A percentile compares a stretch with the other conserved stretches of the same genome.
Evolutionary conservation across 768 basidiomycete species (phyloP).

Genomic region (Lactifluus hygrophoroides): DNA sequence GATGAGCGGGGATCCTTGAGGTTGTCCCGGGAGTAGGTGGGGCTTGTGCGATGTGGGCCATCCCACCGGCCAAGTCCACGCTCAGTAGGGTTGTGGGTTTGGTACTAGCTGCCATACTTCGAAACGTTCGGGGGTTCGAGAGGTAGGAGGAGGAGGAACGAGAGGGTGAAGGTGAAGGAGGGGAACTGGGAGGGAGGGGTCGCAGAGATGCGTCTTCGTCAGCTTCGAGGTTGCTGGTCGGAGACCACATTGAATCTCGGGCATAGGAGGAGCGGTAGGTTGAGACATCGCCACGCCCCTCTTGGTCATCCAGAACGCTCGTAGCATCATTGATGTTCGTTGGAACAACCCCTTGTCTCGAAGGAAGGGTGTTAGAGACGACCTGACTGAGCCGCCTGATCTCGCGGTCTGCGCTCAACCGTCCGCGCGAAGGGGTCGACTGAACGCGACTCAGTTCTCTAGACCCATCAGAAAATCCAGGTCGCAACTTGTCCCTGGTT

Average conservation of each 20-base stretch:
- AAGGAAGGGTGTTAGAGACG: constrained; percentile 14
- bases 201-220: constrained; percentile 93
- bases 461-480: constrained; percentile 17
- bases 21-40: constrained; percentile 49
- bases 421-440: constrained; percentile 20
- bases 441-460: constrained; percentile 19
- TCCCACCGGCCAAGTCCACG: constrained; percentile 73
- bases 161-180: constrained; percentile 81
- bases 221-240: constrained; percentile 66
- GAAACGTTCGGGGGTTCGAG: constrained; percentile 73
- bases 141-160: constrained; percentile 78
- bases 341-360: constrained; percentile 41
- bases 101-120: constrained; percentile 78
- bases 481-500: constrained; percentile 12
- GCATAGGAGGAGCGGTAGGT: constrained; percentile 52
- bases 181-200: constrained; percentile 80
- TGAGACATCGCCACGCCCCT: constrained; percentile 30
- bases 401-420: constrained; percentile 20
- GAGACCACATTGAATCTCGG: constrained; percentile 74
- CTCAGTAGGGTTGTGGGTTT: constrained; percentile 94
- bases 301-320: constrained; percentile 26
- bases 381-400: constrained; percentile 20
- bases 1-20: constrained; percentile 49
- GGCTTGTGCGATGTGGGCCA: constrained; percentile 89
- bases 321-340: constrained; percentile 42